phyloP scores from a whole-genome alignment of 73 alveolate genomes.

The Stentor coeruleus region DNA sequence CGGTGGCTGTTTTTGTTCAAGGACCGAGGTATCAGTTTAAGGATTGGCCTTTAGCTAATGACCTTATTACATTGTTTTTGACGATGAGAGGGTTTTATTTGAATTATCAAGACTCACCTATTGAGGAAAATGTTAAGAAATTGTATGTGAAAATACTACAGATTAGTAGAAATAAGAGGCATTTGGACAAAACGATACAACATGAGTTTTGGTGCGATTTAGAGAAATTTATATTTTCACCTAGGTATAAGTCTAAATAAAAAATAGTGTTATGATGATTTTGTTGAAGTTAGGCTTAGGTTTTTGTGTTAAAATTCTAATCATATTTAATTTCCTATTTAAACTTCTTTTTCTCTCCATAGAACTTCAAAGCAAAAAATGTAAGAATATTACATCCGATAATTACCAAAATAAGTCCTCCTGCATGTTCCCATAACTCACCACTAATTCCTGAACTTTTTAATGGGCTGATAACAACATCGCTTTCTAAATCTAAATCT shows the following conservation, averaged over 20 bases:
- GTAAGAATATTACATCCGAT: too few species aligned
- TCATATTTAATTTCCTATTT: too few species aligned
- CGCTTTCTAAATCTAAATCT: slow-evolving; percentile 34
- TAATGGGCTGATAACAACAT: too few species aligned
- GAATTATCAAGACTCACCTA: slow-evolving; percentile 41
- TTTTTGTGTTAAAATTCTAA: too few species aligned
- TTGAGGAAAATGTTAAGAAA: slow-evolving; percentile 34
- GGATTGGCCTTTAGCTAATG: slow-evolving; percentile 33
- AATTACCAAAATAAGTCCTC: too few species aligned
- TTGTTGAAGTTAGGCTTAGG: too few species aligned
- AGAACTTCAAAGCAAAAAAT: too few species aligned
- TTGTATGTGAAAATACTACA: slow-evolving; percentile 43
- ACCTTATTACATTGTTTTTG: slow-evolving; percentile 42
- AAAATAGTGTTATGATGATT: too few species aligned
- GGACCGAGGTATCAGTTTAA: slow-evolving; percentile 65
- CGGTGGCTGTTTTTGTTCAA: slow-evolving; percentile 52
- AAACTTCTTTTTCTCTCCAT: too few species aligned
- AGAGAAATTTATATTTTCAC: slow-evolving; percentile 38
- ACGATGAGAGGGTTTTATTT: slow-evolving; percentile 53
- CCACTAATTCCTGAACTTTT: too few species aligned
- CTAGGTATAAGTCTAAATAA: slow-evolving; percentile 2
- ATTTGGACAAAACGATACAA: slow-evolving; percentile 43
- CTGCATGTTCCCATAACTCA: too few species aligned
- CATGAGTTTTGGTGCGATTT: slow-evolving; percentile 59
- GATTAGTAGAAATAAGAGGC: slow-evolving; percentile 51